These are phyloP conservation scores for Amyloporia xantha DNA, from an alignment of 768 basidiomycete species.

Conservation along the genomic window DNA sequence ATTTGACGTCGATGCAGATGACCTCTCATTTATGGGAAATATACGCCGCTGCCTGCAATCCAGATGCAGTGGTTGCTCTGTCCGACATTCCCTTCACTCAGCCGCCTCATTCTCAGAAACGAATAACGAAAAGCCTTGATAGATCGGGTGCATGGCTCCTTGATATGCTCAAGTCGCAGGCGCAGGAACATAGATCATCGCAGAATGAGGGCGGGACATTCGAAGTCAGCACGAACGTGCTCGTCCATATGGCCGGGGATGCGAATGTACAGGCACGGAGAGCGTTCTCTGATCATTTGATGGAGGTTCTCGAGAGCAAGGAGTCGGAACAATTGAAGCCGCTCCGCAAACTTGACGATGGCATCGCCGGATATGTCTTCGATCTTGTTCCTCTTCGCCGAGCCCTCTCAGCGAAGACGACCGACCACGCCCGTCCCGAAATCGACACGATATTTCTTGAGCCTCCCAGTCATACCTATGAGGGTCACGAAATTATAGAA, in stretches of 20 bases:
- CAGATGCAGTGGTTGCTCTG: slow-evolving; percentile 68
- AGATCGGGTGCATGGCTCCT: slow-evolving; percentile 61
- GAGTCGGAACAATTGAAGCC: slow-evolving; percentile 49
- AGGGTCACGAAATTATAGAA: slow-evolving; percentile 21
- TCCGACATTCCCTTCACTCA: slow-evolving; percentile 62
- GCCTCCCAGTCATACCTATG: neutral
- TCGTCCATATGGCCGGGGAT: slow-evolving; percentile 69
- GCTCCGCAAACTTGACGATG: slow-evolving; percentile 55
- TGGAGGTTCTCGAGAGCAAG: slow-evolving; percentile 47
- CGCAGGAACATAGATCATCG: neutral
- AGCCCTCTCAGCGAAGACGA: slow-evolving; percentile 18
- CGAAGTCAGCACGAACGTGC: slow-evolving; percentile 31
- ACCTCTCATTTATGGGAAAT: slow-evolving; percentile 47
- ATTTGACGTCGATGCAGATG: slow-evolving; percentile 35
- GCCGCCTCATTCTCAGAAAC: slow-evolving; percentile 70
- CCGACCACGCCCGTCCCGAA: slow-evolving; percentile 2
- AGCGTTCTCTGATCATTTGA: slow-evolving; percentile 54
- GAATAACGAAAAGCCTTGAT: slow-evolving; percentile 69
- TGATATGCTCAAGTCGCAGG: slow-evolving; percentile 37
- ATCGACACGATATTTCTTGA: neutral
- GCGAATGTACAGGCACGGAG: slow-evolving; percentile 47
- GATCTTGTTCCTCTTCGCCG: slow-evolving; percentile 50
- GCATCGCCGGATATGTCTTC: slow-evolving; percentile 62
- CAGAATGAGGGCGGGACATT: neutral
- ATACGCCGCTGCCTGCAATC: slow-evolving; percentile 46